Conservation (phyloP, 139 green algal genomes). For the Tetraselmis chui region DNA sequence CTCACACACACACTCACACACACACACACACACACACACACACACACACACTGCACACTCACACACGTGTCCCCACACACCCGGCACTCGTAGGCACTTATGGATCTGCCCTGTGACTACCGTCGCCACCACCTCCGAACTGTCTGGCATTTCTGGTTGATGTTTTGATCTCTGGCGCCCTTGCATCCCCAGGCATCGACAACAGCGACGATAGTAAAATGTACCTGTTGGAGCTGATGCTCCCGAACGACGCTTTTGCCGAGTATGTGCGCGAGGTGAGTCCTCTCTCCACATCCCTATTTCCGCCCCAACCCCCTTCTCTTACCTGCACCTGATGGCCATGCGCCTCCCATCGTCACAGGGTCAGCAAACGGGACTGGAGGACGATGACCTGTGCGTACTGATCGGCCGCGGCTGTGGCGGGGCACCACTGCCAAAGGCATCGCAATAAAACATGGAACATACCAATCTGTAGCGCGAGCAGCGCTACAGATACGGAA, state of each 20-base stretch:
- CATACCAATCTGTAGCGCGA: no score
- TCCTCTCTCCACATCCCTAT: not conserved
- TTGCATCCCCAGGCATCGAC: slow-evolving; percentile 41
- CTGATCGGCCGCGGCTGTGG: slow-evolving; percentile 32
- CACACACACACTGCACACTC: not conserved
- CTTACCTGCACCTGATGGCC: no score
- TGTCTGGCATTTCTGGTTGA: no score
- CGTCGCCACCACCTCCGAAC: no score
- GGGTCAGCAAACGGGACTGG: slow-evolving; percentile 33
- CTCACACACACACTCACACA: not conserved
- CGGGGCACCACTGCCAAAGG: no score
- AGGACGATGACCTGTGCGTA: slow-evolving; percentile 40
- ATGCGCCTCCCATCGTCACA: no score
- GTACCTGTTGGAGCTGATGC: slow-evolving; percentile 69
- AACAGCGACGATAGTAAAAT: slow-evolving; percentile 32
- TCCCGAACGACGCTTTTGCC: slow-evolving; percentile 80
- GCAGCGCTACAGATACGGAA: no score
- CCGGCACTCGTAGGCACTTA: not conserved
- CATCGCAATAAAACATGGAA: no score
- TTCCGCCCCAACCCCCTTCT: no score
- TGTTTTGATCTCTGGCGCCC: not conserved
- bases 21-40: not conserved
- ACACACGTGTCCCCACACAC: not conserved
- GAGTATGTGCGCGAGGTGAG: slow-evolving; percentile 48
- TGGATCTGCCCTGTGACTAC: not conserved